A percentile compares a stretch with the other conserved stretches of the same genome.
phyloP scores from a whole-genome alignment of 495 filamentous ascomycete species.

The Talaromyces proteolyticus region DNA sequence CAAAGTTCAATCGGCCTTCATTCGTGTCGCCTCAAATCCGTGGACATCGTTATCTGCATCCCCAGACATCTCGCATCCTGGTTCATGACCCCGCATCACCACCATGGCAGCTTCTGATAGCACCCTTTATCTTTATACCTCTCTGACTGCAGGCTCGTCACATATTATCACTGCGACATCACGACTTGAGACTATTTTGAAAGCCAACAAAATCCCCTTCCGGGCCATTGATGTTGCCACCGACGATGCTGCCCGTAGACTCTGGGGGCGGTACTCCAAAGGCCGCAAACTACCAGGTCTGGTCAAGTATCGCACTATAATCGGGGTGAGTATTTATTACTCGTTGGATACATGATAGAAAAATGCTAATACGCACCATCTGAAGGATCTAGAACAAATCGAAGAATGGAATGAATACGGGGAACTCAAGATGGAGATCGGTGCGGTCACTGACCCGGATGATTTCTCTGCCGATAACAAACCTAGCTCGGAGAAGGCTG shows the following conservation, averaged over 20 bases:
- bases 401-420: constrained; percentile 99
- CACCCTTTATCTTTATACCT: constrained; percentile 89
- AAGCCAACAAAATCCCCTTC: constrained; percentile 90
- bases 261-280: constrained; percentile 81
- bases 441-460: constrained; percentile 30
- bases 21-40: too few relatives aligned
- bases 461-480: constrained; percentile 45
- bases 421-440: constrained; percentile 82
- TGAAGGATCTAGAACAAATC: constrained; percentile 81
- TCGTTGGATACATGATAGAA: background rate
- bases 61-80: background rate
- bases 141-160: constrained; percentile 91
- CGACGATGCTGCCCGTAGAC: constrained; percentile 81
- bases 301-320: constrained; percentile 78
- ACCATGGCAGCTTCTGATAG: constrained; percentile 4
- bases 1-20: background rate
- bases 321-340: constrained; percentile 62
- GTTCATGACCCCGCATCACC: background rate
- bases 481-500: too few relatives aligned
- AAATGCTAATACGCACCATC: background rate
- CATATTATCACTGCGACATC: constrained; percentile 96
- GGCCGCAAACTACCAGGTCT: constrained; percentile 80
- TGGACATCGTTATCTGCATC: background rate
- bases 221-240: constrained; percentile 88
- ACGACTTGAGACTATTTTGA: constrained; percentile 91